phyloP scores from a whole-genome alignment of 1,284 basidiomycete genomes.

The Ceratobasidium papillatum region DNA sequence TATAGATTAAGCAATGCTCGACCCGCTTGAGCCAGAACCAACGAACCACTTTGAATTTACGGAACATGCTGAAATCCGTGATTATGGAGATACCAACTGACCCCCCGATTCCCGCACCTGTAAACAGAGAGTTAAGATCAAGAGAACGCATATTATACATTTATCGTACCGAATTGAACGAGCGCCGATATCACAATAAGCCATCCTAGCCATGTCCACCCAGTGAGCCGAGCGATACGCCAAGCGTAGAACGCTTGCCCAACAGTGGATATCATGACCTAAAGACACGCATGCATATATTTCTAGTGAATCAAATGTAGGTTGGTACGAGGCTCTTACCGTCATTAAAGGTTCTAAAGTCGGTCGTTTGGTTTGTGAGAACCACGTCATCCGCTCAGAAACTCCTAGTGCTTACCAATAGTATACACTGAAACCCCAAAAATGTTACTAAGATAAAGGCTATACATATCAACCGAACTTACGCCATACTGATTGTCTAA shows the following conservation, averaged over 20 bases:
- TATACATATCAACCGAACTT: not conserved
- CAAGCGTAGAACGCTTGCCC: conserved; percentile 11
- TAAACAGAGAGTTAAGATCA: not conserved
- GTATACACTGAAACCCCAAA: not conserved
- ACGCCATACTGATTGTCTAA: conserved; percentile 13
- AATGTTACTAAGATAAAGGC: not conserved
- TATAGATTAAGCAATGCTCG: not conserved
- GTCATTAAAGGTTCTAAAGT: conserved; percentile 11
- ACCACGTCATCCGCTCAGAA: not conserved
- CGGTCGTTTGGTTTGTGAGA: not conserved
- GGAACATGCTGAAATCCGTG: conserved; percentile 20
- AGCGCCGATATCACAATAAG: not conserved
- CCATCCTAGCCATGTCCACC: not conserved
- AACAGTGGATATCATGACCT: conserved; percentile 23
- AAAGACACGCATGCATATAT: too few relatives aligned
- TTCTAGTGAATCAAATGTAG: not conserved
- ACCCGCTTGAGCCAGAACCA: not conserved
- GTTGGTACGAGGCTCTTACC: not conserved
- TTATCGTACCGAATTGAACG: not conserved
- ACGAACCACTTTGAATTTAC: conserved; percentile 13
- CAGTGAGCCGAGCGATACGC: conserved; percentile 18
- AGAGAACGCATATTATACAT: not conserved
- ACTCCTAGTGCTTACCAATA: not conserved
- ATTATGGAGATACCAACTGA: conserved; percentile 1
- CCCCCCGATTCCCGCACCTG: conserved; percentile 15